phyloP scores from a whole-genome alignment of 768 basidiomycete species.

The Termitomyces bulborhizus region DNA sequence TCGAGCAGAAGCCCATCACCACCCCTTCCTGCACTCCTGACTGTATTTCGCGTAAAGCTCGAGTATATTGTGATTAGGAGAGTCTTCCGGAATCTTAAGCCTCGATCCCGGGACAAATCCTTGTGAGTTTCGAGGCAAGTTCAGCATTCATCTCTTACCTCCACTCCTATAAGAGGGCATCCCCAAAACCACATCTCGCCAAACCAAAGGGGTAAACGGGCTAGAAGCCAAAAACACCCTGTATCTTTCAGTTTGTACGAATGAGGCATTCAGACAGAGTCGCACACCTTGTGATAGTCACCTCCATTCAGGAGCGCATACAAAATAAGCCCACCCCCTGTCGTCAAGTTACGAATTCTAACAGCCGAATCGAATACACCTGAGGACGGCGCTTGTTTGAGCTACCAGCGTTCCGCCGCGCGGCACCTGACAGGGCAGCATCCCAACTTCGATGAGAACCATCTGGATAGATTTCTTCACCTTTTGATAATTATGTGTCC shows the following conservation, averaged over 20 bases:
- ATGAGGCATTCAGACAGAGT: constrained; percentile 17
- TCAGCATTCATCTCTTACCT: constrained; percentile 38
- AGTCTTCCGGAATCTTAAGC: constrained; percentile 34
- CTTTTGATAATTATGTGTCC: constrained; percentile 17
- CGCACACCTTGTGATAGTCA: constrained; percentile 40
- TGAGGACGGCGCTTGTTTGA: not conserved
- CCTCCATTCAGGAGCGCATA: constrained; percentile 67
- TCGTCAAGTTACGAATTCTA: constrained; percentile 41
- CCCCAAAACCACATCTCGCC: constrained; percentile 55
- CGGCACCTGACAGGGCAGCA: constrained; percentile 14
- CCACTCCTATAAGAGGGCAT: constrained; percentile 40
- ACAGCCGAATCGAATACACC: constrained; percentile 1
- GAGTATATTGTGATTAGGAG: constrained; percentile 50
- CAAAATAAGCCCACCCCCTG: constrained; percentile 52
- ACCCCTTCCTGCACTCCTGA: constrained; percentile 25
- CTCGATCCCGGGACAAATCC: constrained; percentile 33
- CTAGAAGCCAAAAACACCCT: constrained; percentile 41
- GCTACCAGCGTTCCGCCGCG: constrained; percentile 12
- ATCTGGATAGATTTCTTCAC: not conserved
- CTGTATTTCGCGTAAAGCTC: constrained; percentile 43
- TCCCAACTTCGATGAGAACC: not conserved
- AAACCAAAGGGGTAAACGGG: constrained; percentile 51
- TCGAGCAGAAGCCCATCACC: constrained; percentile 20
- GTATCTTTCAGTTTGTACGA: not conserved
- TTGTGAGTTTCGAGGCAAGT: constrained; percentile 39